Evolutionary conservation across 768 basidiomycete species (phyloP).

Genomic region (Leccinellum luteum): DNA sequence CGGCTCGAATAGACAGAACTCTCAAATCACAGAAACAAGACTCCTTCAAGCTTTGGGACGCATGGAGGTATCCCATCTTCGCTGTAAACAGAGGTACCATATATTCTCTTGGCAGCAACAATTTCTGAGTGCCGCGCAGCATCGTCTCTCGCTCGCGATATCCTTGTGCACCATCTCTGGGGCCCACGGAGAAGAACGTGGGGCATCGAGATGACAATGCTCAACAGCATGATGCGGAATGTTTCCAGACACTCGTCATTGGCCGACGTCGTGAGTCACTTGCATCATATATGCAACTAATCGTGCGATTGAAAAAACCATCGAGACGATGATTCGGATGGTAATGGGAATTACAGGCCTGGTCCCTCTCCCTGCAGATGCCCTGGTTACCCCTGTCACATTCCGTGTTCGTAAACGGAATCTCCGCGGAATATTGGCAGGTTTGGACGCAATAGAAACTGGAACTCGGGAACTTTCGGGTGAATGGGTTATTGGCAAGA

Average conservation of each 20-base stretch:
- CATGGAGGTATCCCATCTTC: slow-evolving; percentile 69
- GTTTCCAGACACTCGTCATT: slow-evolving; percentile 78
- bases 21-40: slow-evolving; percentile 55
- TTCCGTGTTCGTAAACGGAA: slow-evolving; percentile 74
- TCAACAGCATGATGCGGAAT: slow-evolving; percentile 82
- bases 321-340: slow-evolving; percentile 48
- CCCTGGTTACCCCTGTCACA: slow-evolving; percentile 91
- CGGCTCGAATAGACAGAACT: slow-evolving; percentile 66
- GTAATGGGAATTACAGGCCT: slow-evolving; percentile 79
- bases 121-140: slow-evolving; percentile 14
- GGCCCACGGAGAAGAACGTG: slow-evolving; percentile 89
- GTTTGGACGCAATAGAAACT: slow-evolving; percentile 70
- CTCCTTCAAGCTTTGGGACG: slow-evolving; percentile 63
- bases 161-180: slow-evolving; percentile 76
- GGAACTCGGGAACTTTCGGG: slow-evolving; percentile 82
- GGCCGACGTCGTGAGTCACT: slow-evolving; percentile 69
- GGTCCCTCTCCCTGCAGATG: slow-evolving; percentile 86
- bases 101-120: too few relatives aligned
- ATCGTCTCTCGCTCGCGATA: slow-evolving; percentile 53
- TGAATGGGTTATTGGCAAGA: slow-evolving; percentile 96
- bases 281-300: not conserved
- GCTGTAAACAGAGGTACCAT: slow-evolving; percentile 61
- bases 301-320: slow-evolving; percentile 1
- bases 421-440: slow-evolving; percentile 76
- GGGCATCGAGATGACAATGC: slow-evolving; percentile 93